Conservation (phyloP, 352 stramenopile species). For the Globisporangium orthogonon region DNA sequence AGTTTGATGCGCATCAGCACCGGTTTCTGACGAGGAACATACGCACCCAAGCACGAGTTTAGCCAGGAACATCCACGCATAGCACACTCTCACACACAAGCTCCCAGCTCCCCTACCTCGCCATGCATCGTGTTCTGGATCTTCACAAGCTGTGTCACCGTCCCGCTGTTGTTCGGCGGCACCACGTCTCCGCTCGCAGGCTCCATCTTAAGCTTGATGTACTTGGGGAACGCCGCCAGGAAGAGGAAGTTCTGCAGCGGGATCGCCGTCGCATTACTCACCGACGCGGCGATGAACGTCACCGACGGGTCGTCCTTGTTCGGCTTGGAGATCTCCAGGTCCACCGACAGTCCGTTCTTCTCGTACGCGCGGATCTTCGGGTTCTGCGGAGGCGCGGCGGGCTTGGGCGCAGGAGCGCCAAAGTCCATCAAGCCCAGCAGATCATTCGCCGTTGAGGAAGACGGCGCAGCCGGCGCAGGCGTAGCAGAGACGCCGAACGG, state of each 20-base stretch:
- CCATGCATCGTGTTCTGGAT: conserved; percentile 95
- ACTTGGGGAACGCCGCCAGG: conserved; percentile 95
- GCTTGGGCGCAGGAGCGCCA: conserved; percentile 25
- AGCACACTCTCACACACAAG: not conserved
- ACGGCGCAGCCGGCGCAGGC: not conserved
- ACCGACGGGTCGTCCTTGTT: conserved; percentile 90
- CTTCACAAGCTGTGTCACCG: conserved; percentile 93
- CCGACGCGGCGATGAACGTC: conserved; percentile 90
- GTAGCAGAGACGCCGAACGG: conserved; percentile 16
- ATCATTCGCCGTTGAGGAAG: conserved; percentile 23
- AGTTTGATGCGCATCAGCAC: conserved; percentile 83
- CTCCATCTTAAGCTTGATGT: conserved; percentile 97
- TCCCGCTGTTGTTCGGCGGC: conserved; percentile 67
- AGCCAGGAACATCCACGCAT: not conserved
- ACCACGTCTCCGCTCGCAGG: conserved; percentile 91
- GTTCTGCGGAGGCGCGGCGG: conserved; percentile 22
- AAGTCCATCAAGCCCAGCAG: conserved; percentile 79
- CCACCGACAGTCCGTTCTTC: conserved; percentile 93
- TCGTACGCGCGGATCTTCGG: conserved; percentile 90
- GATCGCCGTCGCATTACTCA: conserved; percentile 87
- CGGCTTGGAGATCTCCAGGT: conserved; percentile 89
- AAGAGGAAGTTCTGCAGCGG: conserved; percentile 93
- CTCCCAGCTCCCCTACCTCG: conserved; percentile 36
- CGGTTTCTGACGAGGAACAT: conserved; percentile 52
- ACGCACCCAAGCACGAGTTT: conserved; percentile 1